Base-by-base conservation (phyloP, 2,329 filamentous ascomycete species). In the Ascochyta clinopodiicola region DNA sequence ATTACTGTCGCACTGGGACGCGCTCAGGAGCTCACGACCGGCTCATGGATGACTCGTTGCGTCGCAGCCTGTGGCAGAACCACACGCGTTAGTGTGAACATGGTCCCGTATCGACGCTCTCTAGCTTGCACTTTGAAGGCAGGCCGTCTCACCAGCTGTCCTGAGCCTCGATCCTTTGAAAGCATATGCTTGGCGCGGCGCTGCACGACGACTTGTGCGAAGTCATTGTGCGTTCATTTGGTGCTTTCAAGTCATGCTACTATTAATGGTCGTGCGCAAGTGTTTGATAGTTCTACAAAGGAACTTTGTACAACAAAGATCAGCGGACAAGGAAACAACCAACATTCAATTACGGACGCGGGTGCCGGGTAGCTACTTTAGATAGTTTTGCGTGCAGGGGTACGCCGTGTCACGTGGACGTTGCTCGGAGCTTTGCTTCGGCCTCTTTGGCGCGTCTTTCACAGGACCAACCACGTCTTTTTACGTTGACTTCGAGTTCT, bases 391-490 rank as follows among this genome's bases (percentile, higher is more conserved):
- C 45, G n/a, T 40, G 38, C 52, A 45, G 32, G 52, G 52, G 46
- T 56, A 38, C 47, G 52, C 52, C 46, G 27, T 21, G 13, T 51
- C 52, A 56, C 47, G 52, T 56, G 52, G 10, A 24, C 15, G 21
- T 12, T 31, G 31, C 50, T 31, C 32, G 51, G 51, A 50, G 52
- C 46, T 50, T 53, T 47, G 55, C 38, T 45, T 59, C 59, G 56
- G 43, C 40, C 45, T 54, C 44, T 40, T 51, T 61, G 56, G 48
- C 54, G 53, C 54, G 54, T 59, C 52, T 63, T 42, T 50, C 58
- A 54, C 32, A 37, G 12, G 34, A 22, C 66, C 61, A 62, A 62
- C 67, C 67, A 63, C 60, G 56, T 59, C 62, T 60, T 31, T 56
- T 64, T 62, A 57, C 44, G 58, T 59, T 59, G 42, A 51, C 37